Conservation (phyloP, 257 asterid species). For the Nicotiana knightiana region DNA sequence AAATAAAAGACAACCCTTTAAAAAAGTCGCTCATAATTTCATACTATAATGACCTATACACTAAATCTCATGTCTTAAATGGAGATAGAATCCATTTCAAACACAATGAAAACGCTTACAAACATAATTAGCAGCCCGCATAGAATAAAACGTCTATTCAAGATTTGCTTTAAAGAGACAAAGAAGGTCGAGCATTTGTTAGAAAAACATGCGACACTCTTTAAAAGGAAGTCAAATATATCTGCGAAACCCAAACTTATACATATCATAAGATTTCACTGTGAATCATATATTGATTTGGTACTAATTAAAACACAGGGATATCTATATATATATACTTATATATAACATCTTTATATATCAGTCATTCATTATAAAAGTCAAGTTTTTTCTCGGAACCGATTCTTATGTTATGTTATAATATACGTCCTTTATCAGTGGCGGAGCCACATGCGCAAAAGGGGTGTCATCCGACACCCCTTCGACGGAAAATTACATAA, state of each 20-base stretch:
- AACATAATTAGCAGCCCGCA: not conserved
- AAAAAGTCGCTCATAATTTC: not conserved
- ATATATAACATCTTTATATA: no score
- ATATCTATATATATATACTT: no score
- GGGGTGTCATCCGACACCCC: no score
- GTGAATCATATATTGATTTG: no score
- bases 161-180: not conserved
- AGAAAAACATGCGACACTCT: not conserved
- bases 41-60: not conserved
- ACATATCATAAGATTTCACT: no score
- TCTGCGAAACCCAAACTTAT: not conserved
- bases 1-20: not conserved
- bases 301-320: no score
- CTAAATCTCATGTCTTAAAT: not conserved
- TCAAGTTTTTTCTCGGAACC: no score
- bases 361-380: no score
- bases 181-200: not conserved
- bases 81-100: not conserved
- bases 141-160: not conserved
- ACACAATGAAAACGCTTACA: not conserved
- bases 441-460: no score
- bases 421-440: no score
- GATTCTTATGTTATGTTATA: no score
- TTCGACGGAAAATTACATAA: no score
- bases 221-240: not conserved